phyloP scores from a whole-genome alignment of 108 stramenopile species.

The Stephanodiscus triporus region DNA sequence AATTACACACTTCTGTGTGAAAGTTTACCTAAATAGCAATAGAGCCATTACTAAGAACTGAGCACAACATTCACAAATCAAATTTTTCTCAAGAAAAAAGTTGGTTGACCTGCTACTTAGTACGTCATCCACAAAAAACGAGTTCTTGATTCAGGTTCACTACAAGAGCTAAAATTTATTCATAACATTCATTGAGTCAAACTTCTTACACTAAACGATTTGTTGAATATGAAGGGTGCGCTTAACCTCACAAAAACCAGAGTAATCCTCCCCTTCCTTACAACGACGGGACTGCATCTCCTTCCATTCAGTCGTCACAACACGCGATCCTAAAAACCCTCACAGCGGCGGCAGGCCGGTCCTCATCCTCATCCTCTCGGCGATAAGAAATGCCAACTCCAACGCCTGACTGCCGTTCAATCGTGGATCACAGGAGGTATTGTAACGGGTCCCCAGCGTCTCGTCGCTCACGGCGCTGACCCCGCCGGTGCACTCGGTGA shows the following conservation, averaged over 20 bases:
- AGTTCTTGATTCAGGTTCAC: too few relatives aligned
- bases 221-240: not conserved
- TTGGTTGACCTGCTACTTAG: too few relatives aligned
- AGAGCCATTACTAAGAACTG: too few relatives aligned
- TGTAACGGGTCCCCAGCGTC: constrained; percentile 82
- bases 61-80: too few relatives aligned
- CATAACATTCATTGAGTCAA: too few relatives aligned
- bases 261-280: not conserved
- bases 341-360: constrained; percentile 80
- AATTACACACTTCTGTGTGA: too few relatives aligned
- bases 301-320: not conserved
- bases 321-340: not conserved
- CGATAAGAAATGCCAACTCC: constrained; percentile 97
- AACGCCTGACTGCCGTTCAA: constrained; percentile 97
- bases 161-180: too few relatives aligned
- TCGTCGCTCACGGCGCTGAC: constrained; percentile 84
- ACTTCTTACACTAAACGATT: too few relatives aligned
- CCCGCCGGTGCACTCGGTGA: constrained; percentile 99
- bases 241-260: not conserved
- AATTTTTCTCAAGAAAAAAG: too few relatives aligned
- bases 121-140: too few relatives aligned
- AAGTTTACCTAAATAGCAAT: too few relatives aligned
- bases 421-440: constrained; percentile 97
- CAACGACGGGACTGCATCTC: not conserved
- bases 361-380: constrained; percentile 91